A percentile compares a stretch with the other conserved stretches of the same genome.
These are phyloP conservation scores for Lodderomyces margitis DNA, from an alignment of 1,139 yeast species.

Conservation along the genomic window DNA sequence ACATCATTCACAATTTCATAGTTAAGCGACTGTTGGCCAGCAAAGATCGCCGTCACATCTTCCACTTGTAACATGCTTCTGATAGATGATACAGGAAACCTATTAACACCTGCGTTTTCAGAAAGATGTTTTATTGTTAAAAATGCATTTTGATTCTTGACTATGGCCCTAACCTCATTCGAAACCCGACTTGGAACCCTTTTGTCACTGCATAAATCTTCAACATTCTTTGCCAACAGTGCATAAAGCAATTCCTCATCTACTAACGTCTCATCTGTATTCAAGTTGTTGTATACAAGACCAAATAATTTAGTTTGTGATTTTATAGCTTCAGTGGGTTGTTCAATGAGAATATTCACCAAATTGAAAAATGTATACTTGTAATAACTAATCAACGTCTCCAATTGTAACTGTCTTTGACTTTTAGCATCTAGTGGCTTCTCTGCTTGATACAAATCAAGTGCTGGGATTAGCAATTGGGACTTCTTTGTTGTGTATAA, in stretches of 20 bases:
- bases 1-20: constrained; percentile 1
- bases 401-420: constrained; percentile 14
- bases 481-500: constrained; percentile 27
- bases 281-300: neutral
- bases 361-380: constrained; percentile 31
- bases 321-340: neutral
- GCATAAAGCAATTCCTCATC: neutral
- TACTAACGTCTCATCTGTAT: neutral
- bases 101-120: constrained; percentile 1
- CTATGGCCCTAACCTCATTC: neutral
- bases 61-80: neutral
- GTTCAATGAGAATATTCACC: neutral
- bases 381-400: constrained; percentile 27
- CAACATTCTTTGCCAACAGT: neutral
- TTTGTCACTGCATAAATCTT: neutral
- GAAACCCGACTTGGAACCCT: neutral
- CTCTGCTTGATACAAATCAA: constrained; percentile 19
- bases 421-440: constrained; percentile 15
- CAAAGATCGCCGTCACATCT: neutral
- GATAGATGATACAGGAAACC: neutral
- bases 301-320: neutral
- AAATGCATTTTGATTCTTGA: neutral
- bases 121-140: neutral
- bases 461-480: constrained; percentile 18
- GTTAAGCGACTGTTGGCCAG: constrained; percentile 1